A percentile compares a stretch with the other conserved stretches of the same genome.
These are phyloP conservation scores for Syzygium malaccense DNA, from an alignment of 441 rosid species.

Conservation along the genomic window DNA sequence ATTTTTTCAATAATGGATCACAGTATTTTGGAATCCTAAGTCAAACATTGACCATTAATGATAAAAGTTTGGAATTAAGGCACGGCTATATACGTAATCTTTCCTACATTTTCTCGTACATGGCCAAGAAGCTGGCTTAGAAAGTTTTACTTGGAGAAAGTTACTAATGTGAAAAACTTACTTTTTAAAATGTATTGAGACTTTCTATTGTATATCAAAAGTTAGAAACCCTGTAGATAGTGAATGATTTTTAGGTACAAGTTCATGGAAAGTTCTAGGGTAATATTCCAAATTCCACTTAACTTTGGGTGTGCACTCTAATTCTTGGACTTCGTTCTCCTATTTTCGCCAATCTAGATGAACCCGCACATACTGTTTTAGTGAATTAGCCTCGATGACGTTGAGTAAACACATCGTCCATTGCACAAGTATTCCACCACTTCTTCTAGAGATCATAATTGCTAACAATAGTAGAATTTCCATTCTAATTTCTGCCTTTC, in stretches of 20 bases:
- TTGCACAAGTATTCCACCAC: not conserved
- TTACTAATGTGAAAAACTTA: too few species aligned
- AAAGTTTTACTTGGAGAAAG: too few species aligned
- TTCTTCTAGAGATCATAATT: not conserved
- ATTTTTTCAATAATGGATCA: not conserved
- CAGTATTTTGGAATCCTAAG: not conserved
- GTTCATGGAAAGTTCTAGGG: too few species aligned
- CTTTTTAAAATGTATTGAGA: too few species aligned
- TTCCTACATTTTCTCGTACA: too few species aligned
- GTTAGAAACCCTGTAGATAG: too few species aligned
- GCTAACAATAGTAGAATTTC: not conserved
- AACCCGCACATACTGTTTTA: not conserved
- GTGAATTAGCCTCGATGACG: not conserved
- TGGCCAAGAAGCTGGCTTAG: too few species aligned
- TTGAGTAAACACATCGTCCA: not conserved
- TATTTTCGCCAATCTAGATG: not conserved
- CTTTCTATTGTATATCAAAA: too few species aligned
- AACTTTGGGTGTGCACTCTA: not conserved
- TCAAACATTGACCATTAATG: not conserved
- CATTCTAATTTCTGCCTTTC: not conserved
- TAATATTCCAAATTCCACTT: not conserved
- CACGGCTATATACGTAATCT: too few species aligned
- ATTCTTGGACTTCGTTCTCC: not conserved
- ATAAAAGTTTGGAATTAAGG: not conserved
- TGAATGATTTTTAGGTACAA: too few species aligned